Conservation (phyloP, 805 yeast species). For the Starmerella scarabaei region DNA sequence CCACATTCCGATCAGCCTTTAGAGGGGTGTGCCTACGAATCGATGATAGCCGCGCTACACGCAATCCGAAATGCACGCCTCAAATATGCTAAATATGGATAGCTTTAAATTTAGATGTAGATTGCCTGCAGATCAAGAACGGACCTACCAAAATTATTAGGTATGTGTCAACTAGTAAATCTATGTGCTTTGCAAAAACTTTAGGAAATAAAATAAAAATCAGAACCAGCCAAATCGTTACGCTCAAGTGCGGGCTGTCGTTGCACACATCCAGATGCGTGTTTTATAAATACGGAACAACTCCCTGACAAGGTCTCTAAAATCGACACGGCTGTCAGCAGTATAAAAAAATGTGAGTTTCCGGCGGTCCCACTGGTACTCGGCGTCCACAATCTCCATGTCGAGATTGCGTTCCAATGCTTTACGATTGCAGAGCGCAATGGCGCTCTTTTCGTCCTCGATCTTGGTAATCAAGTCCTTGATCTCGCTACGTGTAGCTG, state of each 20-base stretch:
- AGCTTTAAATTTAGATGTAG: too few relatives aligned
- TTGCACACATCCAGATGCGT: slow-evolving; percentile 81
- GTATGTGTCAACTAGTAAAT: not conserved
- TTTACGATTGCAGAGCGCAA: slow-evolving; percentile 47
- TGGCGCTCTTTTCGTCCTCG: slow-evolving; percentile 59
- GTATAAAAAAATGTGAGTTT: slow-evolving; percentile 64
- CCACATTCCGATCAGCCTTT: too few relatives aligned
- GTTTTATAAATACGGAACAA: slow-evolving; percentile 64
- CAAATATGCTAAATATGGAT: too few relatives aligned
- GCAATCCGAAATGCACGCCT: too few relatives aligned
- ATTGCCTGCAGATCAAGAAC: too few relatives aligned
- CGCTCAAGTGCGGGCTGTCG: slow-evolving; percentile 9
- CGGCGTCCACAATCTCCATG: slow-evolving; percentile 62
- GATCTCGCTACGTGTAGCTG: slow-evolving; percentile 51
- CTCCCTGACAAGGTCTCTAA: slow-evolving; percentile 64
- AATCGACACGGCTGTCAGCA: slow-evolving; percentile 58
- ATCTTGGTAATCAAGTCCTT: slow-evolving; percentile 44
- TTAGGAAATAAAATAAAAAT: too few relatives aligned
- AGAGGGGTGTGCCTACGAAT: too few relatives aligned
- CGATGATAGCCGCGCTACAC: too few relatives aligned
- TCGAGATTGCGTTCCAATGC: slow-evolving; percentile 36
- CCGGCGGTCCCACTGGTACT: slow-evolving; percentile 74
- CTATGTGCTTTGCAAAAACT: not conserved
- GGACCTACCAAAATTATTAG: not conserved
- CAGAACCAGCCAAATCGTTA: too few relatives aligned